Evolutionary conservation across 495 filamentous ascomycete genomes (phyloP).

Genomic region (Cercophora scortea): DNA sequence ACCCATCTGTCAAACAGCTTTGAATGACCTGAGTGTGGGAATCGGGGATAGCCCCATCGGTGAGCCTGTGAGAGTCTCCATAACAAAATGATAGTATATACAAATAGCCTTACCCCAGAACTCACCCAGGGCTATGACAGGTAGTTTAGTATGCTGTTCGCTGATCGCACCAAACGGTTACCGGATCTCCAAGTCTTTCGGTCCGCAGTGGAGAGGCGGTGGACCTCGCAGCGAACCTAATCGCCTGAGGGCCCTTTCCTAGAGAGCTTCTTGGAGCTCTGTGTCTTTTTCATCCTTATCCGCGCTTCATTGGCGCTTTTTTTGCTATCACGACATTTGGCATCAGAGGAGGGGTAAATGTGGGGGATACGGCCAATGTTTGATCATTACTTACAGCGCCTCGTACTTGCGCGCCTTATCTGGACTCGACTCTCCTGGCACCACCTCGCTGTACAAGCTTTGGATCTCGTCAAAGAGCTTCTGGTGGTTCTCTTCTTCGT

Average conservation of each 20-base stretch:
- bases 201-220: no score
- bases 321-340: slow-evolving; percentile 41
- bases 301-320: slow-evolving; percentile 63
- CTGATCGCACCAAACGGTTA: no score
- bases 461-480: slow-evolving; percentile 46
- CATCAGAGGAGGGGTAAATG: background rate
- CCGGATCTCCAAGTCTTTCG: no score
- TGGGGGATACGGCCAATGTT: background rate
- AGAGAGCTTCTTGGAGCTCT: slow-evolving; percentile 70
- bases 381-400: slow-evolving; percentile 22
- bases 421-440: slow-evolving; percentile 28
- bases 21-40: no score
- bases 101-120: no score
- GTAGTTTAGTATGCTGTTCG: no score
- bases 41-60: no score
- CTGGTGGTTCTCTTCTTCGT: slow-evolving; percentile 34
- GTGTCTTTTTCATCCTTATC: slow-evolving; percentile 66
- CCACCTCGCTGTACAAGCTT: slow-evolving; percentile 49
- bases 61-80: no score
- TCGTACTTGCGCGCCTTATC: slow-evolving; percentile 34
- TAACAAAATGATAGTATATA: no score
- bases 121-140: no score
- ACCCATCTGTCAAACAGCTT: no score
- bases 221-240: background rate
- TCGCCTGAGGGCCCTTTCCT: slow-evolving; percentile 39